Percentiles rank a stretch among this genome's conserved stretches.
phyloP scores from a whole-genome alignment of 2,329 filamentous ascomycete species.

The Epichloe elymi region DNA sequence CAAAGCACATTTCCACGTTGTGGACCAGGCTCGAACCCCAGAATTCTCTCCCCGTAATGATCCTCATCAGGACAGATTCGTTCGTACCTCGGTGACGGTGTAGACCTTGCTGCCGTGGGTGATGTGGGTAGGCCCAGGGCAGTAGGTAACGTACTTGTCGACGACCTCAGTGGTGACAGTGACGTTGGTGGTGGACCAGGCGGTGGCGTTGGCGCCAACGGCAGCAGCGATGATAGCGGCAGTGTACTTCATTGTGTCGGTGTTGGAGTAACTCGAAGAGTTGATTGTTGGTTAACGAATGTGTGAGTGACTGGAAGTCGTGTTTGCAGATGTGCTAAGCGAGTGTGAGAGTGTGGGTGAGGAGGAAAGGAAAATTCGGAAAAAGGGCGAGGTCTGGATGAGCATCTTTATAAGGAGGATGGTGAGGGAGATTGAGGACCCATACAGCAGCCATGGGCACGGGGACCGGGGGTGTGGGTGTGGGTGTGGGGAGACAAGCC shows the following conservation, averaged over 20 bases:
- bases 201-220: conserved; percentile 11
- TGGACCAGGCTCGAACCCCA: too few species aligned
- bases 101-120: conserved; percentile 53
- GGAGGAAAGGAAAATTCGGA: conserved; percentile 22
- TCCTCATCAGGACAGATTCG: too few species aligned
- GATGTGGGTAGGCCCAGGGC: conserved; percentile 52
- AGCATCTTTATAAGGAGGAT: conserved; percentile 35
- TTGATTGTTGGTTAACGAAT: conserved; percentile 33
- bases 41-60: accelerated
- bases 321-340: conserved; percentile 26
- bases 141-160: conserved; percentile 56
- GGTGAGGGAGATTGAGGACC: conserved; percentile 8
- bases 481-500: conserved; percentile 1
- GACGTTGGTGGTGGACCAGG: conserved; percentile 25
- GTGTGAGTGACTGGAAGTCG: conserved; percentile 48
- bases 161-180: conserved; percentile 53
- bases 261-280: conserved; percentile 28
- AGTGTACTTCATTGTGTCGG: conserved; percentile 54
- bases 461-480: conserved; percentile 6
- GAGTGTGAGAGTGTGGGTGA: conserved; percentile 36
- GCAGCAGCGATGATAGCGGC: conserved; percentile 38
- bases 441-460: background rate
- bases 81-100: conserved; percentile 49
- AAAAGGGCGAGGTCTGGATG: conserved; percentile 22
- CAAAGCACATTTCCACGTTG: background rate